Conservation (phyloP, 2,329 filamentous ascomycete genomes). For the Nemania diffusa region DNA sequence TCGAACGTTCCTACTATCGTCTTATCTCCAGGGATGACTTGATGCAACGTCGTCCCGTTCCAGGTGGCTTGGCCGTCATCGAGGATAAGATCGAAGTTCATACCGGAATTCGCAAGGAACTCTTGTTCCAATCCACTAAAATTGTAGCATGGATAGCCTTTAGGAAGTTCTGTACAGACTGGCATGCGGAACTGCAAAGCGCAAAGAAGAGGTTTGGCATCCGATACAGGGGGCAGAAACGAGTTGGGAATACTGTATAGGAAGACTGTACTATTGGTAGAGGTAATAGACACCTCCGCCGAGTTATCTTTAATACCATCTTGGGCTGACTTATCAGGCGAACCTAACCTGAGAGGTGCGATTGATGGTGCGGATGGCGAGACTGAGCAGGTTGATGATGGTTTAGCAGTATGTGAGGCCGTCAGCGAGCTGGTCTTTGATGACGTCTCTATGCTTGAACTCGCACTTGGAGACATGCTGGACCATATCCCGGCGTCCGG, state of each 20-base stretch:
- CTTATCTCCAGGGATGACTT: conserved; percentile 46
- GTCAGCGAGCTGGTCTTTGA: conserved; percentile 12
- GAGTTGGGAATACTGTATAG: conserved; percentile 42
- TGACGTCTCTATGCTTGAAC: conserved; percentile 5
- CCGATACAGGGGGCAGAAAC: conserved; percentile 31
- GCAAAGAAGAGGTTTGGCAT: conserved; percentile 36
- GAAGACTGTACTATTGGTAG: conserved; percentile 42
- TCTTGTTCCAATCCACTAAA: conserved; percentile 49
- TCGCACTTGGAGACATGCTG: conserved; percentile 15
- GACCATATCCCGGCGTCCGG: conserved; percentile 21
- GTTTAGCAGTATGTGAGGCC: conserved; percentile 12
- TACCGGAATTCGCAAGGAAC: conserved; percentile 44
- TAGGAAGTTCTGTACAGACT: conserved; percentile 44
- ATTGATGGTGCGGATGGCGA: conserved; percentile 45
- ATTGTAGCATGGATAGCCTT: conserved; percentile 48
- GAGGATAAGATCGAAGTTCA: conserved; percentile 42
- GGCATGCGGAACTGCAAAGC: conserved; percentile 50
- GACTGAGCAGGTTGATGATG: conserved; percentile 38
- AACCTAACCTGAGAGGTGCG: conserved; percentile 40
- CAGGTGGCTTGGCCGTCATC: conserved; percentile 40
- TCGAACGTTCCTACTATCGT: conserved; percentile 46
- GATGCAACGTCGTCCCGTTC: conserved; percentile 45
- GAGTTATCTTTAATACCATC: conserved; percentile 36
- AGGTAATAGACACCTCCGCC: conserved; percentile 40
- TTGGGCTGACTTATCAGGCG: conserved; percentile 31